These are phyloP conservation scores for Madurella fahalii DNA, from an alignment of 2,329 filamentous ascomycete species.

Conservation along the genomic window DNA sequence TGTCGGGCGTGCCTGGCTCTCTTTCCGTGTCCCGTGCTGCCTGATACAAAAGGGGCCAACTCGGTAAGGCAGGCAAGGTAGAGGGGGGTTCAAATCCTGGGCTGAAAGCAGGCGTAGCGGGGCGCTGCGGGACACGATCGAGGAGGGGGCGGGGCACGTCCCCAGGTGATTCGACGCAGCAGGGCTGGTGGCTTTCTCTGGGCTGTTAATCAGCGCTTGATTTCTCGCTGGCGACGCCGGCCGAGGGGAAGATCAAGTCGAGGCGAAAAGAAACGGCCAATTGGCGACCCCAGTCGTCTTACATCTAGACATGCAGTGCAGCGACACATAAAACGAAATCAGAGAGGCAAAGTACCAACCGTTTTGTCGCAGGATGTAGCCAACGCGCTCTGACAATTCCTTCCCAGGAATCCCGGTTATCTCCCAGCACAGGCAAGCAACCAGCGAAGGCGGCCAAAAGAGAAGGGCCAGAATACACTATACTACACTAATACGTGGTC, in stretches of 20 bases:
- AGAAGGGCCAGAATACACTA: neutral
- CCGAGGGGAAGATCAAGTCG: neutral
- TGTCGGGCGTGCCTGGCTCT: neutral
- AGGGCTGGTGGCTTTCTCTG: neutral
- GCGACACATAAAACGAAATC: neutral
- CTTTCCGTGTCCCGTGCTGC: neutral
- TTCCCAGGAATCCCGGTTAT: neutral
- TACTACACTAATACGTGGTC: neutral
- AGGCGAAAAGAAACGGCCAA: neutral
- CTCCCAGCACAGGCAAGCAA: neutral
- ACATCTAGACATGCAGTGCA: neutral
- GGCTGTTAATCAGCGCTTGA: neutral
- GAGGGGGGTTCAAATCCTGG: neutral
- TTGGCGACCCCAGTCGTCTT: neutral
- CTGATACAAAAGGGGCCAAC: neutral
- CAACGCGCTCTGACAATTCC: neutral
- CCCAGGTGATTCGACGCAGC: neutral
- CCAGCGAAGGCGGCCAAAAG: neutral
- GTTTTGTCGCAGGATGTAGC: neutral
- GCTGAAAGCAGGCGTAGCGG: neutral
- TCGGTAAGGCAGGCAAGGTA: neutral
- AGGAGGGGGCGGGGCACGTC: neutral
- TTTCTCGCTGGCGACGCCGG: neutral
- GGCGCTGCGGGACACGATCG: neutral
- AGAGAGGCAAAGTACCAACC: neutral